Conservation (phyloP, 352 stramenopile species). For the Pythium folliculosum region DNA sequence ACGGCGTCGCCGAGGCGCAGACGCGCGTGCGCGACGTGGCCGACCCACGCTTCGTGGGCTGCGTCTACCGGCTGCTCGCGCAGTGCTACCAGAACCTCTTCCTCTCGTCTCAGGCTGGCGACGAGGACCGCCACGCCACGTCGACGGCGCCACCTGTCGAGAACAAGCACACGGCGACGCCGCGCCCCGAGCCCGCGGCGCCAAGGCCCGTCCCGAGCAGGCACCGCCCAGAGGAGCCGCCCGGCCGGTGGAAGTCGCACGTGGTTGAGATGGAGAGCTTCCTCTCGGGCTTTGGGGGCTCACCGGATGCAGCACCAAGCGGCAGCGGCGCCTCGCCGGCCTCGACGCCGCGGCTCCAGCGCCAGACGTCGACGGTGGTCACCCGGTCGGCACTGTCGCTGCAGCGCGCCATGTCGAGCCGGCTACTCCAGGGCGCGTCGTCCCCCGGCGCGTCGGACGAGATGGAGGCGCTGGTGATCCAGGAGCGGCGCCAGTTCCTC, state of each 20-base stretch:
- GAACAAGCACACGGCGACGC: too few species aligned
- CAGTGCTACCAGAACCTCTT: constrained; percentile 70
- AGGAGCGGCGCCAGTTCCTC: constrained; percentile 45
- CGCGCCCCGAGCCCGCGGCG: too few species aligned
- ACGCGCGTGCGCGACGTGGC: constrained; percentile 42
- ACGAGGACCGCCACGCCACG: not conserved
- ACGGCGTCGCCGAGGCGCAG: constrained; percentile 44
- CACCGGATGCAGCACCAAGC: not conserved
- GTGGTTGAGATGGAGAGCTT: constrained; percentile 59
- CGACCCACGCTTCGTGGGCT: constrained; percentile 48
- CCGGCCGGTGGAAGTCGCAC: constrained; percentile 42
- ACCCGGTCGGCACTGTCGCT: not conserved
- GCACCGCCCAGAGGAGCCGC: not conserved
- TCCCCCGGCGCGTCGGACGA: constrained; percentile 6
- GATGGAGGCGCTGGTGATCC: constrained; percentile 36
- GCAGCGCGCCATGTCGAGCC: constrained; percentile 1
- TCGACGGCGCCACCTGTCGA: not conserved
- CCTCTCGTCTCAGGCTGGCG: constrained; percentile 19
- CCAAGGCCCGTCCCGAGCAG: too few species aligned
- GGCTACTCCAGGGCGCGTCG: not conserved
- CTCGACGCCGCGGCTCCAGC: constrained; percentile 3
- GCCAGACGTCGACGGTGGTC: not conserved
- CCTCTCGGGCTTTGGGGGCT: constrained; percentile 30
- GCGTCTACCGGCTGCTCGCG: constrained; percentile 53
- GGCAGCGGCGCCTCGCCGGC: not conserved